phyloP scores from a whole-genome alignment of 192 early-diverging fungal genomes.

The Phycomyces blakesleeanus region DNA sequence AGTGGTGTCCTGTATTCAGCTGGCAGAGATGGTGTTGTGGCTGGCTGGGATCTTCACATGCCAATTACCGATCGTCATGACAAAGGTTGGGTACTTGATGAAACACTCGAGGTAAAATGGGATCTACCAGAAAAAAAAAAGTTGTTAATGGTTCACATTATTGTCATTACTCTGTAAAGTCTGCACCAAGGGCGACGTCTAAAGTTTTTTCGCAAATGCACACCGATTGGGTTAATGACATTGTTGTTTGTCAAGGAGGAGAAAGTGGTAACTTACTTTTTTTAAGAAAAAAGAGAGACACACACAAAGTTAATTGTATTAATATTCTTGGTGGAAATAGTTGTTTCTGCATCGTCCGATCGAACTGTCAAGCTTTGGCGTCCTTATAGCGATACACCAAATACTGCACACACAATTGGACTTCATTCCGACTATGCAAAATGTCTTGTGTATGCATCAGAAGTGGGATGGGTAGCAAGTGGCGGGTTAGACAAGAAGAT shows the following conservation, averaged over 20 bases:
- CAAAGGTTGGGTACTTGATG: background rate
- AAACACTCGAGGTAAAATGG: background rate
- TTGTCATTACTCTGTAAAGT: background rate
- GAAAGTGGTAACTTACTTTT: conserved; percentile 51
- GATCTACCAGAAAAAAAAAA: no score
- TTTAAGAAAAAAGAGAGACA: background rate
- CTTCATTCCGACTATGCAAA: conserved; percentile 92
- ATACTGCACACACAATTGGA: conserved; percentile 61
- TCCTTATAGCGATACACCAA: conserved; percentile 52
- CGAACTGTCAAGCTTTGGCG: conserved; percentile 79
- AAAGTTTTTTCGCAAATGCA: conserved; percentile 74
- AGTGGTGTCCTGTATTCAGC: conserved; percentile 82
- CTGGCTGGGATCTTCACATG: conserved; percentile 80
- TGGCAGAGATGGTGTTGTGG: conserved; percentile 85
- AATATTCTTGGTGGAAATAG: conserved; percentile 33
- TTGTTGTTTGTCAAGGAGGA: conserved; percentile 67
- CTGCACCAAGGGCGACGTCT: conserved; percentile 55
- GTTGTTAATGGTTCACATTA: no score
- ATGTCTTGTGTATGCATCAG: conserved; percentile 72
- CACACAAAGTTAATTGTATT: background rate
- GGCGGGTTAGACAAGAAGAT: conserved; percentile 89
- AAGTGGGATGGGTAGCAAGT: conserved; percentile 76
- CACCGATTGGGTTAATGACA: conserved; percentile 96
- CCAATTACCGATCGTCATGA: conserved; percentile 11
- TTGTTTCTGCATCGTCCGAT: conserved; percentile 89